These are phyloP conservation scores for Achaetomium macrosporum DNA, from an alignment of 2,329 filamentous ascomycete species.

Conservation along the genomic window DNA sequence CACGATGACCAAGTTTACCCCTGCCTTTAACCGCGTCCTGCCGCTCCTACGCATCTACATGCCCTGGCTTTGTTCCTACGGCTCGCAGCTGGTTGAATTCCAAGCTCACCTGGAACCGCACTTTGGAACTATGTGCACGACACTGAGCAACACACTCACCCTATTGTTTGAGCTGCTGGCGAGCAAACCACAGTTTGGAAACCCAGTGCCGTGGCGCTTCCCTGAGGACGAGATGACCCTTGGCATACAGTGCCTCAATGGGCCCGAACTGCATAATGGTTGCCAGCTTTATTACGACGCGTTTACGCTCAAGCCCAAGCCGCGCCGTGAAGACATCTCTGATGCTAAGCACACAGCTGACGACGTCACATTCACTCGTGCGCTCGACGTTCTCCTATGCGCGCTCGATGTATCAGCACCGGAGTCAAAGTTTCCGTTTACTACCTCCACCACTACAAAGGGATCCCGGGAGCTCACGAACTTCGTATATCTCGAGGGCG, in stretches of 20 bases:
- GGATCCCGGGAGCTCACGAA: conserved; percentile 13
- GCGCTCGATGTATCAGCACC: conserved; percentile 41
- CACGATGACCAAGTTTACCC: conserved; percentile 30
- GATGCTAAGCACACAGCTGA: conserved; percentile 14
- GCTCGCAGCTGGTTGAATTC: conserved; percentile 42
- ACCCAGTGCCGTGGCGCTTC: conserved; percentile 44
- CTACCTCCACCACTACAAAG: conserved; percentile 7
- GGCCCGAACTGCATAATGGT: conserved; percentile 33
- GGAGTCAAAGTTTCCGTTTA: conserved; percentile 37
- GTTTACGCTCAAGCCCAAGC: conserved; percentile 23
- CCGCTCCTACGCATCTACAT: conserved; percentile 49
- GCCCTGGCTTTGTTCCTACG: conserved; percentile 47
- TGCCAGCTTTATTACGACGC: conserved; percentile 35
- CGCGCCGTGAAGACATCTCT: conserved; percentile 23
- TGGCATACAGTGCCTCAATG: conserved; percentile 39
- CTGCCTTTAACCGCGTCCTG: conserved; percentile 39
- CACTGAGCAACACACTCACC: conserved; percentile 42
- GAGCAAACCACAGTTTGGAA: conserved; percentile 31
- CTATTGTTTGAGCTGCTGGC: conserved; percentile 44
- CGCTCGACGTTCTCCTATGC: conserved; percentile 44
- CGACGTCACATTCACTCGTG: conserved; percentile 35
- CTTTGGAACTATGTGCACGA: conserved; percentile 42
- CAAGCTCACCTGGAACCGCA: conserved; percentile 40
- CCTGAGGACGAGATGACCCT: conserved; percentile 44
- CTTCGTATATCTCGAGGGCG: conserved; percentile 19